Conservation (phyloP, 2,329 filamentous ascomycete genomes). For the Microcyclosporella mali region DNA sequence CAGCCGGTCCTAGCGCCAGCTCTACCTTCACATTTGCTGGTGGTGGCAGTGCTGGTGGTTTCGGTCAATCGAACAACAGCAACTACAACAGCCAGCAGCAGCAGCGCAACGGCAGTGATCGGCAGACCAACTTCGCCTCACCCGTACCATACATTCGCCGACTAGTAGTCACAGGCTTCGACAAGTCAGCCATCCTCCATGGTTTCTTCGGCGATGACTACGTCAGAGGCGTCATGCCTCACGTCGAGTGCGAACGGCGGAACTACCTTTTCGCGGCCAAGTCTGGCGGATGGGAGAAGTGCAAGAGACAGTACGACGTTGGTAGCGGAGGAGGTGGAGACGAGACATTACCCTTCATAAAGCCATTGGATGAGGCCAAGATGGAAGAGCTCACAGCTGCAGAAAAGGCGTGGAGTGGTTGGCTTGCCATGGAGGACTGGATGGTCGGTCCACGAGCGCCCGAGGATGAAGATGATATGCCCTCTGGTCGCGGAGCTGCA, state of each 20-base stretch:
- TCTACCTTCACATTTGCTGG: slow-evolving; percentile 17
- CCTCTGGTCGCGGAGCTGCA: slow-evolving; percentile 1
- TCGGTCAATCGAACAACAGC: slow-evolving; percentile 17
- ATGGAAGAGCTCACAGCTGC: slow-evolving; percentile 76
- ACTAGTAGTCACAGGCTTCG: slow-evolving; percentile 85
- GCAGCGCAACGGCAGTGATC: slow-evolving; percentile 21
- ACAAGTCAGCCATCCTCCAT: slow-evolving; percentile 77
- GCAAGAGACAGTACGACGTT: slow-evolving; percentile 80
- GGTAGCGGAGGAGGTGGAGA: slow-evolving; percentile 56
- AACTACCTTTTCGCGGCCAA: slow-evolving; percentile 97
- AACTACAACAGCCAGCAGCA: slow-evolving; percentile 30
- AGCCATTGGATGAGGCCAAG: slow-evolving; percentile 64
- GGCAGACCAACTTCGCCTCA: slow-evolving; percentile 48
- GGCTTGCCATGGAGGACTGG: slow-evolving; percentile 97
- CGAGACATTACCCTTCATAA: slow-evolving; percentile 81
- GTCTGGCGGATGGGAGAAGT: slow-evolving; percentile 79
- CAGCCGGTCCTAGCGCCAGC: slow-evolving; percentile 1
- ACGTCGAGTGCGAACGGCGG: slow-evolving; percentile 82
- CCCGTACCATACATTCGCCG: slow-evolving; percentile 85
- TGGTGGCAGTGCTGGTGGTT: slow-evolving; percentile 32
- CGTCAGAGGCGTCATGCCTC: slow-evolving; percentile 67
- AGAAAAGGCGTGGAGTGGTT: slow-evolving; percentile 84
- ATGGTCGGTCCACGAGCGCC: slow-evolving; percentile 83
- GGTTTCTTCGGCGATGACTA: slow-evolving; percentile 97
- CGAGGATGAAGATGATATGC: slow-evolving; percentile 16